A percentile compares a stretch with the other conserved stretches of the same genome.
These are phyloP conservation scores for Lentinula sp. DNA, from an alignment of 768 basidiomycete genomes.

Conservation along the genomic window DNA sequence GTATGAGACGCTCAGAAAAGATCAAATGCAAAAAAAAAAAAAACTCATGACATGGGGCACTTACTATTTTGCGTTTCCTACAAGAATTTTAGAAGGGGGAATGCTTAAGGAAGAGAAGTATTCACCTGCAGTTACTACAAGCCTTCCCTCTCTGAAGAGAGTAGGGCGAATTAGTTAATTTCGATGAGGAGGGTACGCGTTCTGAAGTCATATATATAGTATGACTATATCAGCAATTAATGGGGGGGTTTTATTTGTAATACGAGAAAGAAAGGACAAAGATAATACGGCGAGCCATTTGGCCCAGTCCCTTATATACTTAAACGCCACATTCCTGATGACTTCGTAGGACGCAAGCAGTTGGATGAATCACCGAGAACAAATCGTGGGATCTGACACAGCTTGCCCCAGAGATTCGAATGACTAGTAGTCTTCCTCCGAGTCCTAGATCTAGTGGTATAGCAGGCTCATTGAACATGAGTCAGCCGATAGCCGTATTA, in stretches of 20 bases:
- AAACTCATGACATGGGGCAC: neutral
- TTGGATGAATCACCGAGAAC: neutral
- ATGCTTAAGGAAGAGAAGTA: neutral
- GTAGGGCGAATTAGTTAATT: neutral
- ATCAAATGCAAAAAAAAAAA: neutral
- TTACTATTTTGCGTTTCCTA: conserved; percentile 7
- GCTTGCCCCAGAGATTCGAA: neutral
- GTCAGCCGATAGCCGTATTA: neutral
- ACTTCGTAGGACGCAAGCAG: neutral
- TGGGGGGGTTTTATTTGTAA: neutral
- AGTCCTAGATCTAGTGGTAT: neutral
- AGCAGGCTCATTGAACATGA: neutral
- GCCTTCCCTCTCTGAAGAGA: conserved; percentile 7
- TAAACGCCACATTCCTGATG: neutral
- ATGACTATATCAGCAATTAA: neutral
- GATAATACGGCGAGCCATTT: neutral
- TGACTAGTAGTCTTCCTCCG: neutral
- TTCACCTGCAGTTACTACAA: conserved; percentile 8
- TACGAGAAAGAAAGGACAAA: neutral
- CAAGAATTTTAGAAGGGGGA: neutral
- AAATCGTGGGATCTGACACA: neutral
- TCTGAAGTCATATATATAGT: conserved; percentile 2
- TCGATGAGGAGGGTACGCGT: neutral
- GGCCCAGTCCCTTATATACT: neutral
- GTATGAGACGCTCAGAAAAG: neutral